Base-by-base conservation (phyloP, 768 basidiomycete species). In the Hygrocybe coccinea region DNA sequence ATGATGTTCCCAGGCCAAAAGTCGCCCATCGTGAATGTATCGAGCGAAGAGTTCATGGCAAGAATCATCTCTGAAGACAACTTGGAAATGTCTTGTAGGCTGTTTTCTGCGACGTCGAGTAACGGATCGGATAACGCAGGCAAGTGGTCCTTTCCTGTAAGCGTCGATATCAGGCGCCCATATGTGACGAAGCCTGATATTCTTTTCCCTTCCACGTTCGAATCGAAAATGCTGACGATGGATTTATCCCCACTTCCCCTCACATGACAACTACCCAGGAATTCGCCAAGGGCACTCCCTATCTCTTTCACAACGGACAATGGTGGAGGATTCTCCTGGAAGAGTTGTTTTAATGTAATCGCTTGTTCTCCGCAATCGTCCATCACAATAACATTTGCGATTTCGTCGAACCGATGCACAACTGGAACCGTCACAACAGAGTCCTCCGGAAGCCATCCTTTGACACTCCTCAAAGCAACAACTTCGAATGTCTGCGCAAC, bases 1-100 rank as follows among this genome's bases (percentile, higher is more conserved):
- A 86, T 70, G 45, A 87, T 59, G 61, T 88, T 87, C 0, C 85
- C 86, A 1, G 86, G 79, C 85, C 86, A 88, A 60, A 87, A 83
- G 65, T 88, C 87, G 0, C 87, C 86, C 80, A 82, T 82, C n/a
- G 77, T 74, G 47, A 78, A 71, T 66, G 62, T 34, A 29, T 29
- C 29, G 29, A 4, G 29, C 3, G 29, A 29, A 29, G 29, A 29
- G 29, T 29, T 29, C 8, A 29, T 29, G 29, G 29, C 29, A 8
- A 29, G 29, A 29, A 29, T 29, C 29, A 29, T 29, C 29, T 29
- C 29, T 29, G 29, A 29, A 29, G 29, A 29, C 29, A 29, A 29
- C 29, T 29, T 29, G 29, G 29, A 29, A 29, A 29, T 29, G 29
- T 29, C 29, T 29, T 29, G 3, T 8, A 29, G 8, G 29, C 29